These are phyloP conservation scores for Leccinellum rugosiceps DNA, from an alignment of 768 basidiomycete genomes.

Conservation along the genomic window DNA sequence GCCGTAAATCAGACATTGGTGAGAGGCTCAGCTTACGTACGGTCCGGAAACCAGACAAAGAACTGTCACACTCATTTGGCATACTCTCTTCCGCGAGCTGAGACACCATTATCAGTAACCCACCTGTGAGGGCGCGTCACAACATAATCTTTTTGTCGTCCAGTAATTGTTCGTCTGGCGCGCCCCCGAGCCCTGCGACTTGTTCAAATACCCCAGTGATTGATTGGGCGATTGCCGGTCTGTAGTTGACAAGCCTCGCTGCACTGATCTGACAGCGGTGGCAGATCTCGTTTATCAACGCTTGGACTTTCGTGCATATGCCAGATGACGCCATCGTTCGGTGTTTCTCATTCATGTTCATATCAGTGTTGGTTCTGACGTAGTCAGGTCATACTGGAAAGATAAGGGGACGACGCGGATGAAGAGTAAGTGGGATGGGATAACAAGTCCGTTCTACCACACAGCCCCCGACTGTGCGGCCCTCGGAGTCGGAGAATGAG, in stretches of 20 bases:
- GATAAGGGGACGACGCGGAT: constrained; percentile 8
- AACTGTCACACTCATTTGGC: constrained; percentile 10
- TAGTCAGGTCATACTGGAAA: background rate
- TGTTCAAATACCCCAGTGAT: background rate
- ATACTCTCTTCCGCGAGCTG: background rate
- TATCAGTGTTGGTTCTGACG: constrained; percentile 2
- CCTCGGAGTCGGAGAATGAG: constrained; percentile 26
- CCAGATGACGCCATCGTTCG: constrained; percentile 9
- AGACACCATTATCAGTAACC: background rate
- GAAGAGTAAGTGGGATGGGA: background rate
- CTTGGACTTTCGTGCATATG: background rate
- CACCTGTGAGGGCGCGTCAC: background rate
- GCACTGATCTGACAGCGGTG: constrained; percentile 16
- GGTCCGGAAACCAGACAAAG: constrained; percentile 7
- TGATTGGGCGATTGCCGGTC: constrained; percentile 5
- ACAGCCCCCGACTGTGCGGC: constrained; percentile 1
- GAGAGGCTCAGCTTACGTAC: constrained; percentile 2
- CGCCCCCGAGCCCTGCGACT: constrained; percentile 6
- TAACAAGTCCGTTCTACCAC: constrained; percentile 3
- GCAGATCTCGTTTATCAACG: constrained; percentile 4
- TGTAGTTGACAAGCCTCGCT: background rate
- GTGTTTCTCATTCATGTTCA: constrained; percentile 12
- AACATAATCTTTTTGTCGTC: background rate
- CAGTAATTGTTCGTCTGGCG: constrained; percentile 4
- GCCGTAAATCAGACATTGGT: constrained; percentile 11